Conservation (phyloP, 352 stramenopile species). For the Phytophthora lateralis region DNA sequence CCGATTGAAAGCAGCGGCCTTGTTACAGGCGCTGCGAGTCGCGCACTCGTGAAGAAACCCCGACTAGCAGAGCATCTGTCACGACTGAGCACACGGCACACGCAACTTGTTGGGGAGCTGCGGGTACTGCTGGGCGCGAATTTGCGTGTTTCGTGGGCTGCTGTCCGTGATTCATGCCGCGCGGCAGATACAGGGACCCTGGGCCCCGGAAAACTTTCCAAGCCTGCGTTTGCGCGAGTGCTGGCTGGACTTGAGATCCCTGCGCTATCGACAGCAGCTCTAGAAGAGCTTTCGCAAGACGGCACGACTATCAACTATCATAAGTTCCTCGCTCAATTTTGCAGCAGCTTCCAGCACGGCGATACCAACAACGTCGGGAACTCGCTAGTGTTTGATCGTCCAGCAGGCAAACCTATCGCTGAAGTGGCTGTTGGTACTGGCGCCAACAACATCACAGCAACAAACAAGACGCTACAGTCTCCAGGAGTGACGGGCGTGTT, state of each 20-base stretch:
- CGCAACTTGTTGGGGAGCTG: slow-evolving; percentile 50
- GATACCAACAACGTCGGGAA: slow-evolving; percentile 72
- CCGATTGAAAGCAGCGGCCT: slow-evolving; percentile 29
- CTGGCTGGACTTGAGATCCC: slow-evolving; percentile 52
- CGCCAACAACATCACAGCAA: slow-evolving; percentile 12
- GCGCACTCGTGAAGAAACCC: slow-evolving; percentile 61
- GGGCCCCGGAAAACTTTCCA: slow-evolving; percentile 41
- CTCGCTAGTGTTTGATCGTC: slow-evolving; percentile 55
- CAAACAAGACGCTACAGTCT: slow-evolving; percentile 60
- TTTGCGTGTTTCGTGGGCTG: slow-evolving; percentile 57
- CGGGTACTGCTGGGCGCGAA: slow-evolving; percentile 47
- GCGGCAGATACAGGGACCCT: slow-evolving; percentile 34
- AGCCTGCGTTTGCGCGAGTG: slow-evolving; percentile 48
- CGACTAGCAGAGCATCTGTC: slow-evolving; percentile 55
- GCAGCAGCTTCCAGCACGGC: slow-evolving; percentile 62
- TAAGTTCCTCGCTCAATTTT: slow-evolving; percentile 69
- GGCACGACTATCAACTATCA: slow-evolving; percentile 60
- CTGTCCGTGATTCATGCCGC: slow-evolving; percentile 61
- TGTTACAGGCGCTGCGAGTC: slow-evolving; percentile 43
- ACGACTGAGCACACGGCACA: slow-evolving; percentile 54
- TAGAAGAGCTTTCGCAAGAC: slow-evolving; percentile 30
- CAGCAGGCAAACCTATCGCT: slow-evolving; percentile 15
- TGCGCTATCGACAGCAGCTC: slow-evolving; percentile 33
- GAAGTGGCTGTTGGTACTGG: slow-evolving; percentile 27
- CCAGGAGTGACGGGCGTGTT: slow-evolving; percentile 49